Base-by-base conservation (phyloP, 495 filamentous ascomycete species). In the Copromyces sp. region DNA sequence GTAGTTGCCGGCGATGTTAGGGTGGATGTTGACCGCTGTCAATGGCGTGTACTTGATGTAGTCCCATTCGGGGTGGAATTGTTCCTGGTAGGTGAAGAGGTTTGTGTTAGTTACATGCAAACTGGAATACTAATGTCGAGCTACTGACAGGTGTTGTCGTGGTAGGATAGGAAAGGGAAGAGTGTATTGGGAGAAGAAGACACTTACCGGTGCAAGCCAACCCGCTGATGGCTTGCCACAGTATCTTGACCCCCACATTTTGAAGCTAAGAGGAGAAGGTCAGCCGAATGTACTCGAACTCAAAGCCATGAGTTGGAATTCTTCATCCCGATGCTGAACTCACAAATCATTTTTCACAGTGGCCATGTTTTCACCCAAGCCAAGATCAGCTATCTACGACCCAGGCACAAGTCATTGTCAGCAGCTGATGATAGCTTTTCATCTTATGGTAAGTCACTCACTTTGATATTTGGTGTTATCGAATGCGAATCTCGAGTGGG, bases 21-120 rank as follows among this genome's bases (percentile, higher is more conserved):
- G 29, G 16, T 5, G 35, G 53, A 65, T 35, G 53, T 37, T 17
- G 29, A 6, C 6, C 11, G 53, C 16, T 35, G 24, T 17, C 6
- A 29, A 65, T 16, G 53, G 53, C 3, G 53, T 65, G 53, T 32
- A 37, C 39, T 42, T 45, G n/a, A 70, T 70, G 24, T 70, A 11
- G 20, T 70, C 69, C 69, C 69, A 70, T 42, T 70, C 69, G 29
- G 38, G 29, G 40, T 70, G 69, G 14, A 70, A 70, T 70, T 70
- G 69, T 17, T 70, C 37, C 69, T 70, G 24, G 9, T n/a, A 16
- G 7, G 39, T 9, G 39, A 47, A 47, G 12, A 32, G 3, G n/a
- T 3, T 0, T 32, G 69, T 44, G 39, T 32, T 44, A 44, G 39
- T 39, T 5, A 32, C 29, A 32, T 29, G 8, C 14, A 3, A 9